These are phyloP conservation scores for Xanthoparmelia taractica DNA, from an alignment of 495 filamentous ascomycete species.

Conservation along the genomic window DNA sequence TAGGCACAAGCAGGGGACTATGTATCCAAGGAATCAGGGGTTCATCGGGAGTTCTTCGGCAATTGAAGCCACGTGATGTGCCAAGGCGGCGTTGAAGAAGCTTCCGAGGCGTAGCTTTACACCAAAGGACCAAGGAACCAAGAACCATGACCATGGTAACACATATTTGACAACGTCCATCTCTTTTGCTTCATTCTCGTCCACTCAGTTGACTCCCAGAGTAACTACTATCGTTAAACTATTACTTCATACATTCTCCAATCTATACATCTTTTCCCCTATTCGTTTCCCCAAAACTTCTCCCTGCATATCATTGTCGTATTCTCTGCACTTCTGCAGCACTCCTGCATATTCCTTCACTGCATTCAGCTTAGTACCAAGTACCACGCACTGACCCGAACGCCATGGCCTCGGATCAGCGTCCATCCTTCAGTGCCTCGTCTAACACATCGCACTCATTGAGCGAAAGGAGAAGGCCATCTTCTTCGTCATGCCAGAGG, in stretches of 20 bases:
- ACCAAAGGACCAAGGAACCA: too few species aligned
- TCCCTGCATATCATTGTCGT: not conserved
- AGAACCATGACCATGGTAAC: not conserved
- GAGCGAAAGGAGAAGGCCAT: slow-evolving; percentile 5
- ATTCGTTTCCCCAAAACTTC: not conserved
- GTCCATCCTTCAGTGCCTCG: not conserved
- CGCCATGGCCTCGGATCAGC: not conserved
- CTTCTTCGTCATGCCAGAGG: slow-evolving; percentile 12
- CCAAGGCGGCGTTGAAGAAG: not conserved
- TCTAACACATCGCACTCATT: slow-evolving; percentile 8
- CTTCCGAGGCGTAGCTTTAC: not conserved
- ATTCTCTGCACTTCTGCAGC: not conserved
- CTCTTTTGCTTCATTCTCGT: not conserved
- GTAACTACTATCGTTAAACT: not conserved
- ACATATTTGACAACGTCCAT: not conserved
- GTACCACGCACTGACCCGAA: not conserved
- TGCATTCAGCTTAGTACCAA: slow-evolving; percentile 4
- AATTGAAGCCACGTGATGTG: not conserved
- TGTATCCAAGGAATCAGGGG: too few species aligned
- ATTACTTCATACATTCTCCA: not conserved
- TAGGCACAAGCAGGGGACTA: too few species aligned
- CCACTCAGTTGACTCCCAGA: too few species aligned
- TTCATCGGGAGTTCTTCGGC: too few species aligned
- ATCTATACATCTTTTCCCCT: not conserved
- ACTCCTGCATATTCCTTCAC: slow-evolving; percentile 1